Evolutionary conservation across 768 basidiomycete species (phyloP), one percentile per base, ranked within the genome.

Genomic region (Mycena vitilis): DNA sequence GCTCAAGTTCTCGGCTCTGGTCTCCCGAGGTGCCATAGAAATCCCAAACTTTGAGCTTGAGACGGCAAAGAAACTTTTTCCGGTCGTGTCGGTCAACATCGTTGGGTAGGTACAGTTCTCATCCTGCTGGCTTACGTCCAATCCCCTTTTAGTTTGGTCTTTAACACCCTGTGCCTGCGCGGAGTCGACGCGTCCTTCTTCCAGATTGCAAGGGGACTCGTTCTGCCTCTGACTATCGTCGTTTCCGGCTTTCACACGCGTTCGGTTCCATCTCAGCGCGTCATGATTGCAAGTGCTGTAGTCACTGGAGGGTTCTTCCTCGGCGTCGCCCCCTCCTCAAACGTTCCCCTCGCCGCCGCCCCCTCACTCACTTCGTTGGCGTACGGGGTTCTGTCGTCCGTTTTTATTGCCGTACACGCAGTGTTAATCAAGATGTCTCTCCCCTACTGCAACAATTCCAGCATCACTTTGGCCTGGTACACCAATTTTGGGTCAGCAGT

Each of bases 191-290:
- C 93, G 3, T 89, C 90, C 0, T 95, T 91, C 78, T 95, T 93
- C 79, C 92, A 93, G 90, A 94, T 96, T 73, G 95, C 94, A 1
- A 83, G 94, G 71, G 94, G 95, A 0, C 85, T 96, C 44, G 90
- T 94, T 5, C 84, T 96, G 6, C 95, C 95, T 0, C 83, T 94
- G 55, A 96, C 95, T 1, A 93, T 95, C 63, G 68, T 87, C 30
- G 88, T 95, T 49, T 91, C 92, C 2, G 89, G 89, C 45, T 51
- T 88, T 22, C 79, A 88, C 67, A 88, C 89, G 2, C 84, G 82
- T 23, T 81, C 87, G 8, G 75, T 79, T 0, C 92, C 93, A 0
- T 82, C 90, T 7, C 22, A 67, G 10, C 81, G 84, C 30, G 88
- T 93, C 15, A 76, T 94, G 20, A 48, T 79, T 5, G 89, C 91